Evolutionary conservation across 2,329 filamentous ascomycete species (phyloP).

Genomic region (Pseudopithomyces chartarum): DNA sequence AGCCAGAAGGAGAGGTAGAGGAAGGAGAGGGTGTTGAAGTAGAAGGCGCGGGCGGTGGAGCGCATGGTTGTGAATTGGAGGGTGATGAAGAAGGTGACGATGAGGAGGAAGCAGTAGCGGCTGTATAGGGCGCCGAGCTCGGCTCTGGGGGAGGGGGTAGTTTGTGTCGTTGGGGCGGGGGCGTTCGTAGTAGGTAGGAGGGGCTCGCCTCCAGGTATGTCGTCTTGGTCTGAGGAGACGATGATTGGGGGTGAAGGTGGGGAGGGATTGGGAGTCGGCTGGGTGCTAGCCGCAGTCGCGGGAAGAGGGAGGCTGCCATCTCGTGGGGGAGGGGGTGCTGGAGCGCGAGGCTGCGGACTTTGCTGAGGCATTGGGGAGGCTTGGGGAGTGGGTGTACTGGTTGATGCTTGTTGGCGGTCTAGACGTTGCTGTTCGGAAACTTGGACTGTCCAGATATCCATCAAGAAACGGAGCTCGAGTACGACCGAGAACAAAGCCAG

Average conservation of each 20-base stretch:
- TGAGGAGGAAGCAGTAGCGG: constrained; percentile 65
- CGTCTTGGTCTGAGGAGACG: constrained; percentile 64
- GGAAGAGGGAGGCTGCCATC: constrained; percentile 55
- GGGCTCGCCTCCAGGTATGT: constrained; percentile 44
- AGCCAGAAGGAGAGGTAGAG: constrained; percentile 88
- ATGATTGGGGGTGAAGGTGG: constrained; percentile 60
- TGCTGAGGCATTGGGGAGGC: constrained; percentile 21
- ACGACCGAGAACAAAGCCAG: constrained; percentile 64
- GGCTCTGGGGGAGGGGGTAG: constrained; percentile 38
- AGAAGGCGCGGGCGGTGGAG: constrained; percentile 56
- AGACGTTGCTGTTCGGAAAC: constrained; percentile 53
- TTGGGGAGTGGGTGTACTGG: constrained; percentile 23
- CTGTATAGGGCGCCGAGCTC: constrained; percentile 65
- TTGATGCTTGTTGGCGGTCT: constrained; percentile 50
- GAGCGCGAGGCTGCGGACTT: constrained; percentile 15
- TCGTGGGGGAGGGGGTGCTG: constrained; percentile 22
- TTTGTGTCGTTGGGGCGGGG: constrained; percentile 23
- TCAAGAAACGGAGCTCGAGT: constrained; percentile 68
- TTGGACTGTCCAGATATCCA: constrained; percentile 70
- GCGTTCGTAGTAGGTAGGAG: constrained; percentile 24
- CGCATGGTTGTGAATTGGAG: constrained; percentile 65
- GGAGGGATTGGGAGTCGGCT: constrained; percentile 21
- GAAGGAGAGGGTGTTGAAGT: constrained; percentile 68
- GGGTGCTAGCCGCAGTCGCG: constrained; percentile 49
- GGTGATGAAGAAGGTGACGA: constrained; percentile 62